Evolutionary conservation across 2,329 filamentous ascomycete species (phyloP), one percentile per base, ranked within the genome.

Genomic region (Sphaerulina musiva): DNA sequence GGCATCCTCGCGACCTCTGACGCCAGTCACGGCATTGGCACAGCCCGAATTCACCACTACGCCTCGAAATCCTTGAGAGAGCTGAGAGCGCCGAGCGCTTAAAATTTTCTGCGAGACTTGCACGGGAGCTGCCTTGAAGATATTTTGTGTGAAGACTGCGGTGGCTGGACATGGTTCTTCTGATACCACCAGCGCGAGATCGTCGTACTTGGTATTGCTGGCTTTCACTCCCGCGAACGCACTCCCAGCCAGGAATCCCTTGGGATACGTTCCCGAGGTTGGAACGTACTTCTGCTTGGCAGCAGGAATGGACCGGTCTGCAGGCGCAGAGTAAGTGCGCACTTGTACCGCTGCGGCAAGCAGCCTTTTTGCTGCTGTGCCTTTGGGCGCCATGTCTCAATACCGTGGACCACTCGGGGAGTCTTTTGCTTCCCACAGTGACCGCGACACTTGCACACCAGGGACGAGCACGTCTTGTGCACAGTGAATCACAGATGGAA

Each of bases 141-240:
- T 91, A 76, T 98, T 98, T 72, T 90, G 95, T 51, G 93, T 98
- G 75, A 97, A 96, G 44, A 97, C 91, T 6, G 90, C 93, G 0
- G 91, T 89, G 8, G 86, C 91, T 6, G 88, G 80, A 71, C 90
- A 96, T 51, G 91, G 89, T 49, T 79, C 79, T 65, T 95, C 89
- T 6, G 93, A 97, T 14, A 86, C 84, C 60, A 98, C 80, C 62
- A 98, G 80, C 36, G 91, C 89, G 47, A 98, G 80, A 70, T 98
- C 93, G 32, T 92, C 90, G 72, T 91, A 91, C 59, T 82, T 87
- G 48, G 87, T 95, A 74, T 97, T 97, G 61, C 85, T 85, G 11
- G 90, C 83, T 76, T 98, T 98, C 64, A 98, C 90, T 50, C 93
- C 92, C 39, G 95, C 92, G 68, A 95, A 84, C 48, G 89, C 87